Evolutionary conservation across 1,139 yeast species (phyloP), one percentile per base, ranked within the genome.

Genomic region (Geotrichum siamense): DNA sequence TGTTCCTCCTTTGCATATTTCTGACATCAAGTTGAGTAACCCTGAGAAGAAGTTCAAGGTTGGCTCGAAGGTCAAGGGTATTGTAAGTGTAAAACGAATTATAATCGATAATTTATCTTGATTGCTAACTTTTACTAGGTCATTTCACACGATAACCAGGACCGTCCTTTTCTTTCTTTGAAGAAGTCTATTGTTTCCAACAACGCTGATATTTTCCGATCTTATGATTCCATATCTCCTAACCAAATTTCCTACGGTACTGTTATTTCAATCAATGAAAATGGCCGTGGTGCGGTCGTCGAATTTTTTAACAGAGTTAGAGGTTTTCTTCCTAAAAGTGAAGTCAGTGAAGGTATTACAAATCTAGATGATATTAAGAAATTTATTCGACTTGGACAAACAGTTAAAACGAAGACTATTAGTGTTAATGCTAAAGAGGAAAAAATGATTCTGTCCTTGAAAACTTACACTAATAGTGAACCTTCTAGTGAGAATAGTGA

Each of bases 11-110:
- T 60, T 69, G 31, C 96, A 89, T 56, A 76, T 91, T 63, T 81
- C 94, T 53, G 99, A 91, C 62, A 74, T 83, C 49, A 82, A 79
- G 59, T 70, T 91, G 51, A 78, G 79, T 5, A 82, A 87, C 59
- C 98, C 98, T 4, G 97, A 91, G 64, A 77, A 91, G 68, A 85
- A 87, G 60, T 91, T 79, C 71, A 85, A 84, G 63, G 76, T 77
- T 41, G 97, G 96, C 8, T 69, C 81, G 40, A 82, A 79, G 54
- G 83, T 84, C 31, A 82, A 75, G 57, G 94, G 82, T 50, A 77
- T 96, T 64, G 76, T 65, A 38, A 49, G 55, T 51, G 30, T 32
- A 5, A 28, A 17, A 13, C 6, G 3, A 28, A 8, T 6, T 30
- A 13, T 30, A 5, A 13, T 8, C 26, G 26, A 23, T 6, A n/a